Evolutionary conservation across 805 yeast genomes (phyloP).

Genomic region (Metschnikowia amazonensis): DNA sequence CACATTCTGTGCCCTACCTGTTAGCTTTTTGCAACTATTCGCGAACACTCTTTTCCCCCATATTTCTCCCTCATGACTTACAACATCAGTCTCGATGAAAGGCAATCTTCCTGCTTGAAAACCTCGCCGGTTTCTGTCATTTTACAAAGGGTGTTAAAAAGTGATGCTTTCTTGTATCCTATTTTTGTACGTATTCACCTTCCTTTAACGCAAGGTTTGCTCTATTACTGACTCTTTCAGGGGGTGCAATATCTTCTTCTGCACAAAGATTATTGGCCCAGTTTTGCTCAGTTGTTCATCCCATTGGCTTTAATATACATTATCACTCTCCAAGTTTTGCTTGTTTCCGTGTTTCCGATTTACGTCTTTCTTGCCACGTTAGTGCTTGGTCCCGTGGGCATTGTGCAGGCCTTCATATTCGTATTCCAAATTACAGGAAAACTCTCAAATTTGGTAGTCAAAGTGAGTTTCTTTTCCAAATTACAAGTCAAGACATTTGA

Average conservation of each 20-base stretch:
- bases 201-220: neutral
- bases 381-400: constrained; percentile 50
- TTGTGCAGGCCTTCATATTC: constrained; percentile 43
- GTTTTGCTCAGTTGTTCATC: constrained; percentile 38
- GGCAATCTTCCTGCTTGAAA: neutral
- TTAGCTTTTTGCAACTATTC: constrained; percentile 2
- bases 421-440: constrained; percentile 42
- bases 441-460: constrained; percentile 41
- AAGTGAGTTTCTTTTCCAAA: constrained; percentile 43
- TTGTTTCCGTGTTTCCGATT: constrained; percentile 41
- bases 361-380: constrained; percentile 40
- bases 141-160: neutral
- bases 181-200: neutral
- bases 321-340: constrained; percentile 33
- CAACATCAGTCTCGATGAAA: neutral
- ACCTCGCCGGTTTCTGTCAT: neutral
- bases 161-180: constrained; percentile 5
- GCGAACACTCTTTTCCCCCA: neutral
- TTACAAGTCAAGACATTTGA: constrained; percentile 48
- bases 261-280: constrained; percentile 45
- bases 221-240: constrained; percentile 7
- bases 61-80: neutral
- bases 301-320: constrained; percentile 44
- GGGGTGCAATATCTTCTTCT: constrained; percentile 15
- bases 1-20: neutral